Evolutionary conservation across 768 basidiomycete genomes (phyloP).

Genomic region (Pleurotus salmoneostramineus): DNA sequence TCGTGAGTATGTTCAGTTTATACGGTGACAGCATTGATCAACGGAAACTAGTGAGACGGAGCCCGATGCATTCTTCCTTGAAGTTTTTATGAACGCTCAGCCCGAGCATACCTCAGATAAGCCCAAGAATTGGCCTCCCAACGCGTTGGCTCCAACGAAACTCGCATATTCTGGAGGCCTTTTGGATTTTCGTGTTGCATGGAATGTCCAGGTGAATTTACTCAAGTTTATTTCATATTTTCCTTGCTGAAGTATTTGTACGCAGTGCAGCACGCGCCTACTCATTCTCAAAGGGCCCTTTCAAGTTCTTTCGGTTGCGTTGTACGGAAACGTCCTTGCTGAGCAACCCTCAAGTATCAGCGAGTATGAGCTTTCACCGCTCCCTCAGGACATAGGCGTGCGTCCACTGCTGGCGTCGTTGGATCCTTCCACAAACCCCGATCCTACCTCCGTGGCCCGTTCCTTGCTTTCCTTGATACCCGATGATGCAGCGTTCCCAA

Average conservation of each 20-base stretch:
- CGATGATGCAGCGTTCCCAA: constrained; percentile 26
- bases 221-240: neutral
- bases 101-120: constrained; percentile 43
- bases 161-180: constrained; percentile 70
- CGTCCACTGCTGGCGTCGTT: constrained; percentile 44
- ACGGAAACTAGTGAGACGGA: constrained; percentile 51
- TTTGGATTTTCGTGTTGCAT: constrained; percentile 63
- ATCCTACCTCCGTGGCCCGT: constrained; percentile 61
- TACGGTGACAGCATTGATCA: constrained; percentile 7
- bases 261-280: constrained; percentile 67
- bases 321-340: constrained; percentile 46
- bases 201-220: constrained; percentile 60
- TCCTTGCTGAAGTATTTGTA: neutral
- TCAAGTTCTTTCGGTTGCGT: constrained; percentile 58
- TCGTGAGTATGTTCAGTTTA: constrained; percentile 39
- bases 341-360: constrained; percentile 30
- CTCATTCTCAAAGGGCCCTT: constrained; percentile 82
- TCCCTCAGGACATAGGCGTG: constrained; percentile 27
- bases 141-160: constrained; percentile 67
- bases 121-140: constrained; percentile 60
- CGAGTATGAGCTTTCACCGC: constrained; percentile 36
- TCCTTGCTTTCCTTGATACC: constrained; percentile 60
- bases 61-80: constrained; percentile 69
- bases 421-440: constrained; percentile 55
- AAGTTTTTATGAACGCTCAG: constrained; percentile 74